Conservation (phyloP, 768 basidiomycete species). For the Lactifluus piperatus region DNA sequence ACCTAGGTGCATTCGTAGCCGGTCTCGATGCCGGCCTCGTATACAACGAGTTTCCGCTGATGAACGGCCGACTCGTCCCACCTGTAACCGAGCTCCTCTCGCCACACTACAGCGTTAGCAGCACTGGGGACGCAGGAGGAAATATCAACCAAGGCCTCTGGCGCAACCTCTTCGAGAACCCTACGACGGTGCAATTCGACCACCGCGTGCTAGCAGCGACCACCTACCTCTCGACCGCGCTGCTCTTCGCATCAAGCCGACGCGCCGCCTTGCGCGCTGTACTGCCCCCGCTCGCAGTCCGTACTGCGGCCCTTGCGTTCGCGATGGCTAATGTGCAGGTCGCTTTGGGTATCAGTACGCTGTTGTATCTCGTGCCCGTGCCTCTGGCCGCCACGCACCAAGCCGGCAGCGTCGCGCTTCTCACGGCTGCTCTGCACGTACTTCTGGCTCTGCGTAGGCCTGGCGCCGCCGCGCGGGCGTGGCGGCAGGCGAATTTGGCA, state of each 20-base stretch:
- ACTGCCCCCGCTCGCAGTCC: constrained; percentile 54
- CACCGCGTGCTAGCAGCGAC: constrained; percentile 90
- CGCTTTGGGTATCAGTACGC: constrained; percentile 63
- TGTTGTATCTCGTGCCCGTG: constrained; percentile 88
- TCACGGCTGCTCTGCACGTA: constrained; percentile 77
- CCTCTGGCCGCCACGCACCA: constrained; percentile 92
- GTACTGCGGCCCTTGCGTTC: constrained; percentile 52
- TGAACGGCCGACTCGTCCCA: constrained; percentile 84
- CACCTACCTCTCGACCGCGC: constrained; percentile 63
- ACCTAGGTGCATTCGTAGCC: constrained; percentile 90
- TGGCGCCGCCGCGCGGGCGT: constrained; percentile 49
- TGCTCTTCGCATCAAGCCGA: constrained; percentile 54
- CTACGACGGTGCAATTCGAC: constrained; percentile 95
- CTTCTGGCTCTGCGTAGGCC: constrained; percentile 66
- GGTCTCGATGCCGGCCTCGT: constrained; percentile 92
- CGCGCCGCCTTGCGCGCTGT: constrained; percentile 36
- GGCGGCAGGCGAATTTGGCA: constrained; percentile 36
- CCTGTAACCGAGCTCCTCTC: constrained; percentile 79
- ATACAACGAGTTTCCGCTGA: constrained; percentile 98
- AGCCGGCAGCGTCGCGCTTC: constrained; percentile 82
- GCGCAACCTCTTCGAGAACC: constrained; percentile 96
- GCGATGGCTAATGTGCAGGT: constrained; percentile 83
- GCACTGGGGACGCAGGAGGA: constrained; percentile 24
- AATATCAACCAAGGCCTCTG: constrained; percentile 69
- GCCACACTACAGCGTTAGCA: constrained; percentile 37